Evolutionary conservation across 129 eudicot genomes (phyloP).

Genomic region (Artemisia tridentata): DNA sequence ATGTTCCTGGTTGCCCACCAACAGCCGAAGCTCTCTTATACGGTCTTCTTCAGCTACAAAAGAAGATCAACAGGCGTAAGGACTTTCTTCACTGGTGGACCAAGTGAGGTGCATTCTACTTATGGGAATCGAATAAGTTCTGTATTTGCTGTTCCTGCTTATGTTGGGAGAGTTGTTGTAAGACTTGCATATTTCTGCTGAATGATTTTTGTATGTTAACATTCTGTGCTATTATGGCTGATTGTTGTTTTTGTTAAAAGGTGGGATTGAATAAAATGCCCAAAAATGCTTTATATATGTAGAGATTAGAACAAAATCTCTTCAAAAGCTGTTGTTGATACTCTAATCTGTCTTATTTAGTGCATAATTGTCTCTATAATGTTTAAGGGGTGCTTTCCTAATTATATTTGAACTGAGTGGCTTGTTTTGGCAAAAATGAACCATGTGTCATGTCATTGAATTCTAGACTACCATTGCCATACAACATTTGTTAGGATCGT

Average conservation of each 20-base stretch:
- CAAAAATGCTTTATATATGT: no score
- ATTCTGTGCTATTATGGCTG: conserved; percentile 11
- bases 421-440: no score
- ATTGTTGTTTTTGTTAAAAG: conserved; percentile 23
- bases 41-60: conserved; percentile 86
- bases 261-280: conserved; percentile 32
- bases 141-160: conserved; percentile 21
- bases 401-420: no score
- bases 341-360: no score
- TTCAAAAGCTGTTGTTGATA: no score
- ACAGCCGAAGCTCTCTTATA: conserved; percentile 90
- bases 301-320: no score
- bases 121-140: conserved; percentile 20
- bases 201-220: conserved; percentile 14
- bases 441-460: no score
- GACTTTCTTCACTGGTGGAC: conserved; percentile 98
- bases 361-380: no score
- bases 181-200: conserved; percentile 8
- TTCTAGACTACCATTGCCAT: no score
- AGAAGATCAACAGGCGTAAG: conserved; percentile 94
- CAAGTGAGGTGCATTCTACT: conserved; percentile 41
- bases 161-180: conserved; percentile 4
- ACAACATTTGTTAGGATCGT: no score
- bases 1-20: conserved; percentile 94
- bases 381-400: no score